phyloP scores from a whole-genome alignment of 768 basidiomycete genomes.

The Neoboletus brunneissimus region DNA sequence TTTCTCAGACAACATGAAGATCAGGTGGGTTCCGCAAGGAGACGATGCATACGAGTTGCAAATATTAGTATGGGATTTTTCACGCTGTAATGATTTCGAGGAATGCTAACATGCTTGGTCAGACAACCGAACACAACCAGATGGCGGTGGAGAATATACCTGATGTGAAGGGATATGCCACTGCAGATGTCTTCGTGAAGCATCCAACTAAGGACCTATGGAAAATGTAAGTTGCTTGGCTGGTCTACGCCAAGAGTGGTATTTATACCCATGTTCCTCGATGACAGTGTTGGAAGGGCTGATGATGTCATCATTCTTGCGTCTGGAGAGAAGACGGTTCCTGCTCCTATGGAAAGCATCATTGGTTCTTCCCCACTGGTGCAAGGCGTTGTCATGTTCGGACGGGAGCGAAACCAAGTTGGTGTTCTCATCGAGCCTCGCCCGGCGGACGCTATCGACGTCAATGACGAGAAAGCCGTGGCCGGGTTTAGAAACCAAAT shows the following conservation, averaged over 20 bases:
- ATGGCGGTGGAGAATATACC: conserved; percentile 34
- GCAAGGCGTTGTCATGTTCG: conserved; percentile 34
- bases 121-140: not conserved
- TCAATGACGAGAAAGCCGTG: conserved; percentile 21
- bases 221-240: conserved; percentile 26
- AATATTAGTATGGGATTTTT: conserved; percentile 30
- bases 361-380: conserved; percentile 24
- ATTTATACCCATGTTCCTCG: not conserved
- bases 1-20: conserved; percentile 18
- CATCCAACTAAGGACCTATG: conserved; percentile 44
- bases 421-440: conserved; percentile 35
- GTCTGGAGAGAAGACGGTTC: conserved; percentile 24
- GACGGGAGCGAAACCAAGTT: conserved; percentile 30
- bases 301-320: conserved; percentile 35
- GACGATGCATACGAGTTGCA: conserved; percentile 38
- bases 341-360: conserved; percentile 26
- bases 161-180: conserved; percentile 41
- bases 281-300: conserved; percentile 32
- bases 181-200: conserved; percentile 41
- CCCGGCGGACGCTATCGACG: conserved; percentile 16
- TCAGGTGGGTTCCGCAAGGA: conserved; percentile 33
- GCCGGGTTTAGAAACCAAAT: conserved; percentile 30
- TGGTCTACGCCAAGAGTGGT: not conserved
- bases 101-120: not conserved
- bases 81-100: not conserved